Conservation (phyloP, 148 eudicot species). For the Spergularia marina region DNA sequence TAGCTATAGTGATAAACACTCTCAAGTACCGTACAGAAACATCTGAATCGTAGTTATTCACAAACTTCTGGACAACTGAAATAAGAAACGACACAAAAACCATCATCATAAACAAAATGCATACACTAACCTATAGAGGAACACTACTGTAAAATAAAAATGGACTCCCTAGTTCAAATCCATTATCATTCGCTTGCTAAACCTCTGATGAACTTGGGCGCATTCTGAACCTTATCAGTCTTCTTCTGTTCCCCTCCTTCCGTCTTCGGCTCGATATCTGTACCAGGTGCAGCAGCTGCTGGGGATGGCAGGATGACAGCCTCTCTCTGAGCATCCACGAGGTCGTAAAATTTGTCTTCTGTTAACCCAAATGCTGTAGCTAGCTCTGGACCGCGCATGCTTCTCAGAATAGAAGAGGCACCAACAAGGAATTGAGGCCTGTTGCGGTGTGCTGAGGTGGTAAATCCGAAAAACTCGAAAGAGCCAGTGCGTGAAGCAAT, state of each 20-base stretch:
- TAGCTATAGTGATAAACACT: no score
- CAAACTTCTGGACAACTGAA: neutral
- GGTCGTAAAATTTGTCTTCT: conserved; percentile 35
- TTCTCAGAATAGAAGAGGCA: conserved; percentile 47
- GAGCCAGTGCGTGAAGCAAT: conserved; percentile 72
- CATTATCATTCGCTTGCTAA: conserved; percentile 34
- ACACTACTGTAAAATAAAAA: neutral
- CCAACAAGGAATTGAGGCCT: conserved; percentile 83
- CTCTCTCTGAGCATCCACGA: conserved; percentile 55
- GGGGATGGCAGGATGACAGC: conserved; percentile 57
- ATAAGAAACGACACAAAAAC: neutral
- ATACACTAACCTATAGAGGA: neutral
- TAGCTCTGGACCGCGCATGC: conserved; percentile 60
- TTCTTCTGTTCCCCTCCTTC: neutral
- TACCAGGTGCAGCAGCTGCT: conserved; percentile 43
- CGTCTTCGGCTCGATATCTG: neutral
- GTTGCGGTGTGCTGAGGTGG: conserved; percentile 63
- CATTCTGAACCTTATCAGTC: conserved; percentile 5
- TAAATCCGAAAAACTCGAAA: conserved; percentile 86
- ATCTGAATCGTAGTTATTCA: neutral
- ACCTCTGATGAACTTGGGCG: conserved; percentile 28
- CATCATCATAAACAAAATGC: conserved; percentile 1
- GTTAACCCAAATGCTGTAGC: conserved; percentile 70
- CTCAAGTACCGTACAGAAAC: no score
- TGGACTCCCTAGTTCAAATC: conserved; percentile 30